Evolutionary conservation across 495 filamentous ascomycete species (phyloP).

Genomic region (Rostrohypoxylon terebratum): DNA sequence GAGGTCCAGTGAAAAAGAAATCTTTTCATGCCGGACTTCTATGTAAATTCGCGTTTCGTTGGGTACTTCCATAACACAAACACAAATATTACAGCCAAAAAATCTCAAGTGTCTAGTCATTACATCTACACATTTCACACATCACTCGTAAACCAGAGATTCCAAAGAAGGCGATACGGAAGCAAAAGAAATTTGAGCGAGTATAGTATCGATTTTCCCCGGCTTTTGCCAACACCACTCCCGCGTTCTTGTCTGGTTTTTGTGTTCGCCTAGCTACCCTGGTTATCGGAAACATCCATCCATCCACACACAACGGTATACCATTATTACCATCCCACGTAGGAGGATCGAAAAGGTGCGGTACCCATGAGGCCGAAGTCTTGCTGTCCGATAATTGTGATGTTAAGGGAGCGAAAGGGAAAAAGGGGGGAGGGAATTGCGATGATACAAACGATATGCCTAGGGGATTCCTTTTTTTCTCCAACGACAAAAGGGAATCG

Average conservation of each 20-base stretch:
- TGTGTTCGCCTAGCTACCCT: background rate
- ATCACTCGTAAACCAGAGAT: too few species aligned
- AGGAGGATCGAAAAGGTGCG: background rate
- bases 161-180: too few species aligned
- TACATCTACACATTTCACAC: too few species aligned
- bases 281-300: constrained; percentile 1
- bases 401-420: constrained; percentile 14
- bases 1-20: background rate
- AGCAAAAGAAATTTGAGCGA: background rate
- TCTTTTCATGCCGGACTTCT: background rate
- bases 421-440: constrained; percentile 34
- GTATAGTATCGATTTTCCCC: background rate
- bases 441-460: constrained; percentile 27
- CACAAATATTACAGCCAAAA: too few species aligned
- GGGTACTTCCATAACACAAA: too few species aligned
- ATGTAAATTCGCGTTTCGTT: too few species aligned
- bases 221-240: background rate
- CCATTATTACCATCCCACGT: background rate
- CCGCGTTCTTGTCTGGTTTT: background rate
- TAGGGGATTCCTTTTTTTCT: constrained; percentile 7
- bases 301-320: background rate
- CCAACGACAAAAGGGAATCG: constrained; percentile 6
- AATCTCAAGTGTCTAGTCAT: too few species aligned
- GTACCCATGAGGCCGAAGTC: background rate
- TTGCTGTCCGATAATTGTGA: background rate